Conservation (phyloP, 768 basidiomycete species). For the Ramaria rubella region DNA sequence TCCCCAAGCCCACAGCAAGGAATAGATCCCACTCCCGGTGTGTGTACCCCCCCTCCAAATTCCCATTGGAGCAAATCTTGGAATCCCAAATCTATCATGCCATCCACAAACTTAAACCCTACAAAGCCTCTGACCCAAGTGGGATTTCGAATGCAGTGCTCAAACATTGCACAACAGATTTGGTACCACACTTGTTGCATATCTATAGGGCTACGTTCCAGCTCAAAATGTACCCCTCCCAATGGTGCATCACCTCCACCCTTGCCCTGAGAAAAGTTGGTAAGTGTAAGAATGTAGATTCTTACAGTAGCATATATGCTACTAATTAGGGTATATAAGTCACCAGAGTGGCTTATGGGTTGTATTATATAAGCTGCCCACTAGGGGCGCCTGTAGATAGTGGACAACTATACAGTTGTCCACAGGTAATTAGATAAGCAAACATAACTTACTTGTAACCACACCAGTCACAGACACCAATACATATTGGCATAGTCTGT, state of each 20-base stretch:
- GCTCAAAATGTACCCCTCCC: slow-evolving; percentile 22
- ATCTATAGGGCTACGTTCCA: slow-evolving; percentile 27
- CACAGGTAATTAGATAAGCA: too few species aligned
- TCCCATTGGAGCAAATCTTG: slow-evolving; percentile 6
- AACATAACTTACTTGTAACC: too few species aligned
- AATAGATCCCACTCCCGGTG: neutral
- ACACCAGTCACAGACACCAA: too few species aligned
- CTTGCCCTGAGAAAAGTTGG: slow-evolving; percentile 32
- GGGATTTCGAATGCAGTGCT: slow-evolving; percentile 4
- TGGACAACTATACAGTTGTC: too few species aligned
- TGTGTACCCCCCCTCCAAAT: slow-evolving; percentile 16
- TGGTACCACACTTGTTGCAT: neutral
- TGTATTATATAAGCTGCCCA: too few species aligned
- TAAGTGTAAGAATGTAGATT: too few species aligned
- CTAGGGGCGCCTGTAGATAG: too few species aligned
- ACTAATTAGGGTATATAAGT: too few species aligned
- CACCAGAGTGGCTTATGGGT: too few species aligned
- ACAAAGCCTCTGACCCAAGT: slow-evolving; percentile 19
- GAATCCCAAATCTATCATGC: slow-evolving; percentile 7
- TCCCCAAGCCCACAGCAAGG: slow-evolving; percentile 11
- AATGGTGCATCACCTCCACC: slow-evolving; percentile 26
- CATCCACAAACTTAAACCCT: slow-evolving; percentile 12
- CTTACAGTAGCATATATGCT: too few species aligned
- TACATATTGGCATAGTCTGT: too few species aligned
- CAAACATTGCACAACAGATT: neutral